These are phyloP conservation scores for Sarocladium strictum DNA, from an alignment of 2,329 filamentous ascomycete species.

Conservation along the genomic window DNA sequence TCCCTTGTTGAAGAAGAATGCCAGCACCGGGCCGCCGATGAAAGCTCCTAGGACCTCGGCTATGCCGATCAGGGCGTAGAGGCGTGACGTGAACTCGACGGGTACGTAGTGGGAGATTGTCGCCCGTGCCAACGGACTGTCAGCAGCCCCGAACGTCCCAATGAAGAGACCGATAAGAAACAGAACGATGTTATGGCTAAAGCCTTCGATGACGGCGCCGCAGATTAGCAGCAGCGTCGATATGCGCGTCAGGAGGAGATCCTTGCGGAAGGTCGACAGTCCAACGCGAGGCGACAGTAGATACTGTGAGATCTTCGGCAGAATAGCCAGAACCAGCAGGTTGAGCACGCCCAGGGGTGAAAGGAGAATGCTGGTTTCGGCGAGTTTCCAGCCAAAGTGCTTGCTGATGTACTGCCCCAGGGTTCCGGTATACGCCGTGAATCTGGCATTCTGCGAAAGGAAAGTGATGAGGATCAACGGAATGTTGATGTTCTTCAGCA, in stretches of 20 bases:
- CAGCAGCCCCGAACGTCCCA: conserved; percentile 30
- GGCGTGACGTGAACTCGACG: conserved; percentile 30
- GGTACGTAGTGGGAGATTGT: conserved; percentile 33
- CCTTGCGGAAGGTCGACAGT: conserved; percentile 29
- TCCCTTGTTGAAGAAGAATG: conserved; percentile 31
- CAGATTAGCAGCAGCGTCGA: conserved; percentile 27
- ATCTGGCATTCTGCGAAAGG: conserved; percentile 30
- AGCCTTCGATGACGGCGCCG: conserved; percentile 27
- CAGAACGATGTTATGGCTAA: conserved; percentile 24
- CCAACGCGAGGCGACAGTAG: conserved; percentile 27
- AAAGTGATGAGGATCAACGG: conserved; percentile 32
- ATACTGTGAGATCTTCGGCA: conserved; percentile 28
- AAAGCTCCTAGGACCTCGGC: conserved; percentile 32
- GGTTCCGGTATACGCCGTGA: conserved; percentile 26
- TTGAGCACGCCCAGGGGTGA: conserved; percentile 34
- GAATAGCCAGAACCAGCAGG: conserved; percentile 27
- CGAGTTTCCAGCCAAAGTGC: conserved; percentile 36
- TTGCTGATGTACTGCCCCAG: conserved; percentile 38
- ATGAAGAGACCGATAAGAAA: conserved; percentile 33
- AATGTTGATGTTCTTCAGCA: conserved; percentile 30
- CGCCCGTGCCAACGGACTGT: conserved; percentile 32
- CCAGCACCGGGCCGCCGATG: conserved; percentile 33
- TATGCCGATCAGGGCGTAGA: conserved; percentile 36
- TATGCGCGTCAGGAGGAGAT: conserved; percentile 27
- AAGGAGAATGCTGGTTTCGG: conserved; percentile 33